Conservation (phyloP, 1,284 basidiomycete species). For the Cryptococcus sp. region DNA sequence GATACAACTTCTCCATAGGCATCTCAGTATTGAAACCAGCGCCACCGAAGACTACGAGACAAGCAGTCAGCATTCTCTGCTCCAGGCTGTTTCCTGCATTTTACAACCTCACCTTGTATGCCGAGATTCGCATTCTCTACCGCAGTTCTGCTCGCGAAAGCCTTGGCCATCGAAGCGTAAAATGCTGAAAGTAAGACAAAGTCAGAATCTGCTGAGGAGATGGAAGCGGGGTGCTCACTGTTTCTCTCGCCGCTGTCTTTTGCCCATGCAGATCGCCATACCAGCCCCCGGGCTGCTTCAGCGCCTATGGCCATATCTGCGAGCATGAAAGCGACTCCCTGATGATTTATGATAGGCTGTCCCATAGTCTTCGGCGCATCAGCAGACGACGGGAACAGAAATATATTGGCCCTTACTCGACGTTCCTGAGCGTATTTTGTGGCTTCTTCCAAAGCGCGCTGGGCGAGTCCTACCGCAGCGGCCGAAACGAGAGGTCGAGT, state of each 20-base stretch:
- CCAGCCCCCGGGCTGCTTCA: slow-evolving; percentile 56
- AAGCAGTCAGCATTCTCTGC: slow-evolving; percentile 2
- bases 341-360: slow-evolving; percentile 59
- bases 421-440: slow-evolving; percentile 59
- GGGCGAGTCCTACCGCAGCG: slow-evolving; percentile 59
- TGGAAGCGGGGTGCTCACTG: slow-evolving; percentile 40
- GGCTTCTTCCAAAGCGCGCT: slow-evolving; percentile 59
- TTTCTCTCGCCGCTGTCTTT: slow-evolving; percentile 58
- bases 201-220: neutral
- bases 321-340: slow-evolving; percentile 59
- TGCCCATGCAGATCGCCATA: slow-evolving; percentile 57
- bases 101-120: slow-evolving; percentile 48
- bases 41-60: slow-evolving; percentile 49
- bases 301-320: slow-evolving; percentile 61
- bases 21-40: slow-evolving; percentile 59
- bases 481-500: slow-evolving; percentile 57
- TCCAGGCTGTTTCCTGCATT: neutral
- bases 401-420: slow-evolving; percentile 36
- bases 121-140: slow-evolving; percentile 57
- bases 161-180: slow-evolving; percentile 60
- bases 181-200: slow-evolving; percentile 48
- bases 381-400: neutral
- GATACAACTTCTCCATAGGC: slow-evolving; percentile 60
- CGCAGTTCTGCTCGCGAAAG: slow-evolving; percentile 54
- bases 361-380: slow-evolving; percentile 56